These are phyloP conservation scores for Penicillium fuscoglaucum DNA, from an alignment of 2,329 filamentous ascomycete genomes.

Conservation along the genomic window DNA sequence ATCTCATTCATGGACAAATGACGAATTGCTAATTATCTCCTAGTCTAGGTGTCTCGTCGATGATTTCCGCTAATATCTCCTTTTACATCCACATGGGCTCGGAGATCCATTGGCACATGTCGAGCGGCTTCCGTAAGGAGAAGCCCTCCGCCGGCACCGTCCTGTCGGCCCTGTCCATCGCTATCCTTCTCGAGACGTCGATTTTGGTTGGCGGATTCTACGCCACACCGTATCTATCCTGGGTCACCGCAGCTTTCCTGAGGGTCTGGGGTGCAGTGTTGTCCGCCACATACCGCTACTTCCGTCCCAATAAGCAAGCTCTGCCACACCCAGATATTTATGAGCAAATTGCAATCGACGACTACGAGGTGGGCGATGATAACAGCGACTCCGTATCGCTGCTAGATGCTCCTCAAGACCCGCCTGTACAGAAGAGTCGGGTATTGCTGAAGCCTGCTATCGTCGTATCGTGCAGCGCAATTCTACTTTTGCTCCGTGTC, in stretches of 20 bases:
- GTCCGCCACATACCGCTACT: conserved; percentile 1
- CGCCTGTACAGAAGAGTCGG: not conserved
- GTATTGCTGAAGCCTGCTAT: conserved; percentile 6
- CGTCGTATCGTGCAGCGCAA: conserved; percentile 7
- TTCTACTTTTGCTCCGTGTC: conserved; percentile 12
- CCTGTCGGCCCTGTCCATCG: conserved; percentile 16
- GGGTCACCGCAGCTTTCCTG: conserved; percentile 9
- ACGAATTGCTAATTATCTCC: not conserved
- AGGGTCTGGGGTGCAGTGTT: conserved; percentile 12
- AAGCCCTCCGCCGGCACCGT: conserved; percentile 13
- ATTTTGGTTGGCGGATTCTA: conserved; percentile 15
- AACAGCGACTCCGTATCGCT: conserved; percentile 13
- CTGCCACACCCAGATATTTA: conserved; percentile 20
- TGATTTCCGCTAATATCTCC: conserved; percentile 24
- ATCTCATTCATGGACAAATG: not conserved
- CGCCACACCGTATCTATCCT: conserved; percentile 16
- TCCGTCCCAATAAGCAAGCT: not conserved
- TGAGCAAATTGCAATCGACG: conserved; percentile 20
- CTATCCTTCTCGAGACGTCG: conserved; percentile 13
- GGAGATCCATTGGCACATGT: conserved; percentile 28
- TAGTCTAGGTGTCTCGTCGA: conserved; percentile 17
- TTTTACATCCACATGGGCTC: conserved; percentile 21
- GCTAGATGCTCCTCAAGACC: not conserved
- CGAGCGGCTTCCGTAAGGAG: conserved; percentile 13
- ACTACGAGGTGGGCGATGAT: conserved; percentile 17